These are phyloP conservation scores for Colletotrichum spaethianum DNA, from an alignment of 2,329 filamentous ascomycete species.

Conservation along the genomic window DNA sequence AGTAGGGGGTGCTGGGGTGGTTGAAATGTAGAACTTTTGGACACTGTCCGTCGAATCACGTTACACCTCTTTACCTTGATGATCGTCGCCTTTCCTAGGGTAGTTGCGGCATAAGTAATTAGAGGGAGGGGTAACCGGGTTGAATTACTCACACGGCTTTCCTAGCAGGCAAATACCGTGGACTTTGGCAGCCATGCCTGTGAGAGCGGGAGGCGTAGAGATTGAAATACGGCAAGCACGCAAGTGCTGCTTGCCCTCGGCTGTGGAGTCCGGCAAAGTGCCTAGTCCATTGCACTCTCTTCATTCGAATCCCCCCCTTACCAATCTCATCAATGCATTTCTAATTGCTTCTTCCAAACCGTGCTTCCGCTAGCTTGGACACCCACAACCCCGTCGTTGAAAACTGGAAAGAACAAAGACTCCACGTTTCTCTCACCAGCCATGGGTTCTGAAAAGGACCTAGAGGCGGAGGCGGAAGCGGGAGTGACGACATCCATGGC, in stretches of 20 bases:
- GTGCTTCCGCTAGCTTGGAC: not conserved
- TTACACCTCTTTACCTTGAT: conserved; percentile 12
- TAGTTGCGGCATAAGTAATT: conserved; percentile 28
- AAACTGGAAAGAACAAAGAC: not conserved
- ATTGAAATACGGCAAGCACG: not conserved
- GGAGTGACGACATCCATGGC: conserved; percentile 13
- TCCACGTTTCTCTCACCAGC: not conserved
- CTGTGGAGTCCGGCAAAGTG: not conserved
- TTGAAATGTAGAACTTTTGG: conserved; percentile 1
- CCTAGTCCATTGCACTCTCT: not conserved
- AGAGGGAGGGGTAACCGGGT: not conserved
- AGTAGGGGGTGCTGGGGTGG: not conserved
- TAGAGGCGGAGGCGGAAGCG: conserved; percentile 12
- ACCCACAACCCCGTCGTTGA: not conserved
- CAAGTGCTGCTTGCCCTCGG: conserved; percentile 9
- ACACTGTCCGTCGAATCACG: conserved; percentile 15
- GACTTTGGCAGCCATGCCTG: not conserved
- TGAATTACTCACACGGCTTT: conserved; percentile 10
- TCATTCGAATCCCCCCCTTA: not conserved
- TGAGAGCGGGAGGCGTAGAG: not conserved
- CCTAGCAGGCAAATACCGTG: not conserved
- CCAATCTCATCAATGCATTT: not conserved
- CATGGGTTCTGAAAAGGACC: conserved; percentile 32
- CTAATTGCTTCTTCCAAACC: not conserved
- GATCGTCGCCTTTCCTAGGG: conserved; percentile 29